Evolutionary conservation across 192 early-diverging fungal species (phyloP), one percentile per base, ranked within the genome.

Genomic region (Phlyctochytrium arcticum): DNA sequence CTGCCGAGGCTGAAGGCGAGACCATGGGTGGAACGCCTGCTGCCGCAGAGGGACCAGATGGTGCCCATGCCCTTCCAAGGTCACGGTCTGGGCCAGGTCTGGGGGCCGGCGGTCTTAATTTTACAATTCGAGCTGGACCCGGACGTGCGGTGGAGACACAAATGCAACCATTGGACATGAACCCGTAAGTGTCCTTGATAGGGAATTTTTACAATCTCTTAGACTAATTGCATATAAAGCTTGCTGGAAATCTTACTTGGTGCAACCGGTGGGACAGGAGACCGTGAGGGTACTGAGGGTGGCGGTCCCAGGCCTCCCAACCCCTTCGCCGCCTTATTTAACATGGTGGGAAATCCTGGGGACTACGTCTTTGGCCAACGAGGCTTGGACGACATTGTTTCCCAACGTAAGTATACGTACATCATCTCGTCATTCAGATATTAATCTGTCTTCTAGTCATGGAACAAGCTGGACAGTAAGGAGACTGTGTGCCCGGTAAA

Each of bases 291-390:
- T n/a, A n/a, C n/a, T n/a, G n/a, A n/a, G n/a, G n/a, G n/a, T n/a
- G n/a, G n/a, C n/a, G n/a, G n/a, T n/a, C n/a, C n/a, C n/a, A n/a
- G n/a, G n/a, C n/a, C n/a, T 29, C 5, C 55, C 29, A 65, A 73
- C 31, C 65, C 65, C 3, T 49, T 73, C 15, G 61, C 27, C 7
- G 27, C 15, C 19, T 17, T 73, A 10, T 67, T 75, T 54, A 75
- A 75, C 53, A 72, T 75, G 74, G 59, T 68, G 33, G 74, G 74
- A 15, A 73, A 75, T 42, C 74, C 74, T 2, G 70, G 74, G 36
- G 94, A 97, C 75, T 97, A 97, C 74, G 95, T 81, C 6, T 90
- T 90, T 75, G 89, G 90, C 31, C 87, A 89, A 39, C 68, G 75
- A 58, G 91, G 86, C 19, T 78, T 93, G 19, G 95, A 97, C 71